These are phyloP conservation scores for Podosphaera leucotricha DNA, from an alignment of 2,329 filamentous ascomycete genomes.

Conservation along the genomic window DNA sequence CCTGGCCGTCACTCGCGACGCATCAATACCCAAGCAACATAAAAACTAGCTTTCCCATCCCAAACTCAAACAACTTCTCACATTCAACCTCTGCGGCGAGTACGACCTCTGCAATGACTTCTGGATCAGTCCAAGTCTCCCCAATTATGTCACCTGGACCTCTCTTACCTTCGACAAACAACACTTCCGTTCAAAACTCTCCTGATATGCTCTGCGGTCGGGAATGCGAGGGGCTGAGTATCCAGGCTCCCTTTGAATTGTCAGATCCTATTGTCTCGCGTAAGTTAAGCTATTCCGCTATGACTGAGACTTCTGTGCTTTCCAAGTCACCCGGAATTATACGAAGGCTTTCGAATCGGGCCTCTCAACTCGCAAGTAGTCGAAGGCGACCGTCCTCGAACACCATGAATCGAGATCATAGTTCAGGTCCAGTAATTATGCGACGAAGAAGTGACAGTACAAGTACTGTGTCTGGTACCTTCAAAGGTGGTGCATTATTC, in stretches of 20 bases:
- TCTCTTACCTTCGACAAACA: slow-evolving; percentile 26
- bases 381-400: slow-evolving; percentile 59
- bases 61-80: slow-evolving; percentile 16
- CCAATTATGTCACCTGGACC: slow-evolving; percentile 32
- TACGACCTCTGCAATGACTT: slow-evolving; percentile 28
- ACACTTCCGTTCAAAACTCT: slow-evolving; percentile 41
- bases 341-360: slow-evolving; percentile 61
- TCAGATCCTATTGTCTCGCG: slow-evolving; percentile 45
- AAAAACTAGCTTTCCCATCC: slow-evolving; percentile 13
- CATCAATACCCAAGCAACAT: slow-evolving; percentile 13
- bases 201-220: slow-evolving; percentile 36
- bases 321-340: slow-evolving; percentile 47
- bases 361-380: slow-evolving; percentile 40
- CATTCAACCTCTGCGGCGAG: slow-evolving; percentile 30
- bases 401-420: slow-evolving; percentile 59
- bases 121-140: slow-evolving; percentile 30
- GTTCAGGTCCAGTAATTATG: slow-evolving; percentile 71
- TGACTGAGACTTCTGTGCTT: slow-evolving; percentile 33
- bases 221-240: slow-evolving; percentile 26
- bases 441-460: slow-evolving; percentile 78
- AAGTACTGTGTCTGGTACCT: slow-evolving; percentile 36
- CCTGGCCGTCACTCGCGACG: slow-evolving; percentile 5
- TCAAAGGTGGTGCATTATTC: slow-evolving; percentile 16
- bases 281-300: slow-evolving; percentile 35
- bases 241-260: slow-evolving; percentile 34